These are phyloP conservation scores for Saccharomycopsis hybrid DNA, from an alignment of 1,139 yeast species.

Conservation along the genomic window DNA sequence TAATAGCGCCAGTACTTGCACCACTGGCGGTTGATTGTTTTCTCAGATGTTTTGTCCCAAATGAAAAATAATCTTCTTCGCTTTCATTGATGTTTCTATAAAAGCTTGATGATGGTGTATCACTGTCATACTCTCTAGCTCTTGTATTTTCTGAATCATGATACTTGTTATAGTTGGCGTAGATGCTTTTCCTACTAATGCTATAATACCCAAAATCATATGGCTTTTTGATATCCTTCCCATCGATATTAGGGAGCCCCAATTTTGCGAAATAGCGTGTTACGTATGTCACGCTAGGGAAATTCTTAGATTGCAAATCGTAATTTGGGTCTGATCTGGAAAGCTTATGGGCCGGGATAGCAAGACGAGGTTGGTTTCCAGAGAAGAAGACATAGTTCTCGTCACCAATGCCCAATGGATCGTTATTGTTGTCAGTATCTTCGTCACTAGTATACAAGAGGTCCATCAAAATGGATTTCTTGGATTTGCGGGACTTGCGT, in stretches of 20 bases:
- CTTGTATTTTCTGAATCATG: too few species aligned
- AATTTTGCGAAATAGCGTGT: constrained; percentile 9
- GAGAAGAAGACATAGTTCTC: neutral
- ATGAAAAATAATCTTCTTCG: too few species aligned
- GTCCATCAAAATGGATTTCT: constrained; percentile 15
- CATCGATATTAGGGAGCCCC: constrained; percentile 6
- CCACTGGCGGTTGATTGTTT: neutral
- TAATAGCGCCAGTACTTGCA: neutral
- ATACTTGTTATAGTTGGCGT: too few species aligned
- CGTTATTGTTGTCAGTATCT: neutral
- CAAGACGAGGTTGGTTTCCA: neutral
- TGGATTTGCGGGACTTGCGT: constrained; percentile 12
- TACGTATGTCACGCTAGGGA: constrained; percentile 9
- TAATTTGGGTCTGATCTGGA: constrained; percentile 11
- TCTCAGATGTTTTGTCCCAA: too few species aligned
- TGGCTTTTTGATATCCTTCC: constrained; percentile 2
- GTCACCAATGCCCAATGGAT: neutral
- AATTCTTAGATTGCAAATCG: constrained; percentile 1
- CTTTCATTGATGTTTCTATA: too few species aligned
- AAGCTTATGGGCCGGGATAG: constrained; percentile 1
- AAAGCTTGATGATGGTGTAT: too few species aligned
- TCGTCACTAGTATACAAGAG: constrained; percentile 4
- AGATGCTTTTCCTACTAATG: too few species aligned
- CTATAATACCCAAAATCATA: constrained; percentile 18
- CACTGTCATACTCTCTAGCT: too few species aligned